Percentiles rank a stretch among this genome's conserved stretches.
phyloP scores from a whole-genome alignment of 1,284 basidiomycete genomes.

The Apiotrichum montevideense region DNA sequence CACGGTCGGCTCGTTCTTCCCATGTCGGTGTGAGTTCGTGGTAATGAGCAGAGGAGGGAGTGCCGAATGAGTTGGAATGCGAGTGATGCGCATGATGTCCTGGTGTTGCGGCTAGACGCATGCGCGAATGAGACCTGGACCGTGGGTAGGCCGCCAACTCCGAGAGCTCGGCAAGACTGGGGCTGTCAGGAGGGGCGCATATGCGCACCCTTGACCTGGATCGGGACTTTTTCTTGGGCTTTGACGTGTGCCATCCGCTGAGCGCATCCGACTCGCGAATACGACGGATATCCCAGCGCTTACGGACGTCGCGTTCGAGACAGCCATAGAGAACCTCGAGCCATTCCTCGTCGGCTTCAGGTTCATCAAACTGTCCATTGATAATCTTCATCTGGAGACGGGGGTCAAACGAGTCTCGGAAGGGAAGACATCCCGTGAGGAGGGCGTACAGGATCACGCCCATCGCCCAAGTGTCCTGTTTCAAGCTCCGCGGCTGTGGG shows the following conservation, averaged over 20 bases:
- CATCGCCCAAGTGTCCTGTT: slow-evolving; percentile 88
- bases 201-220: slow-evolving; percentile 24
- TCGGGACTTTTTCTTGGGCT: slow-evolving; percentile 14
- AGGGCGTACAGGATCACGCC: slow-evolving; percentile 81
- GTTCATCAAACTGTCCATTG: slow-evolving; percentile 58
- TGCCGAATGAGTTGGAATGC: not conserved
- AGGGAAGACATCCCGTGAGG: slow-evolving; percentile 72
- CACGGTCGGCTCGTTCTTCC: not conserved
- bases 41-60: not conserved
- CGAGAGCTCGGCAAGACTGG: not conserved
- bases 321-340: slow-evolving; percentile 68
- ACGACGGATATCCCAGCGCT: slow-evolving; percentile 67
- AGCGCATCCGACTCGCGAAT: slow-evolving; percentile 74
- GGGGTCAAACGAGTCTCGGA: slow-evolving; percentile 80
- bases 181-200: not conserved
- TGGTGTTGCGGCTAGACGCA: not conserved
- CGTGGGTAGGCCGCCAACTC: not conserved
- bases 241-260: slow-evolving; percentile 56
- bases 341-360: slow-evolving; percentile 59
- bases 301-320: slow-evolving; percentile 56
- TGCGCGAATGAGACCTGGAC: slow-evolving; percentile 1
- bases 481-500: slow-evolving; percentile 41
- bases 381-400: slow-evolving; percentile 84
- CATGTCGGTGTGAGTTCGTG: not conserved
- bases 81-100: not conserved